phyloP scores from a whole-genome alignment of 192 early-diverging fungal genomes.

The Mortierella antarctica region DNA sequence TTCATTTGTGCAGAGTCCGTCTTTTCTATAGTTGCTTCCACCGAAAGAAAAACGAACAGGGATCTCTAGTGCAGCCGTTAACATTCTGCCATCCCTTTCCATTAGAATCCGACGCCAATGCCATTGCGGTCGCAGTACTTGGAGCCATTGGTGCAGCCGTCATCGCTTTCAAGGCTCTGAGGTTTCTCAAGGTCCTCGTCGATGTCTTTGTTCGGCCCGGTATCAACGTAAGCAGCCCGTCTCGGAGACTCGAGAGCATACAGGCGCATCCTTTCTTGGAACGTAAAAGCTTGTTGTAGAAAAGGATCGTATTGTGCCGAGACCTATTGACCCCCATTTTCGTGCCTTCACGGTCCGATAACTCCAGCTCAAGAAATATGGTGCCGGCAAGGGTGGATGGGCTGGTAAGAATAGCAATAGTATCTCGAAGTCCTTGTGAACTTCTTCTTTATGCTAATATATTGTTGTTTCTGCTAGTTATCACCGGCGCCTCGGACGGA shows the following conservation, averaged over 20 bases:
- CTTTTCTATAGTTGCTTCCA: background rate
- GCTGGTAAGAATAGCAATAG: conserved; percentile 23
- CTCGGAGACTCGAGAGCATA: background rate
- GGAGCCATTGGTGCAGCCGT: conserved; percentile 48
- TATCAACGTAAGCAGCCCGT: conserved; percentile 44
- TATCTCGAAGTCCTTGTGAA: background rate
- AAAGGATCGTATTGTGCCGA: background rate
- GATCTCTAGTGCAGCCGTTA: background rate
- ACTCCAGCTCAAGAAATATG: conserved; percentile 46
- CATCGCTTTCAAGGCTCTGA: conserved; percentile 45
- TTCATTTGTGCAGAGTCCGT: conserved; percentile 50
- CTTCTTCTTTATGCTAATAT: background rate
- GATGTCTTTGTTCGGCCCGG: conserved; percentile 57
- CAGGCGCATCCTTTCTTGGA: too few relatives aligned
- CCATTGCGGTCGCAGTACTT: conserved; percentile 42
- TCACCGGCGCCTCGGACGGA: conserved; percentile 98
- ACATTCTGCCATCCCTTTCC: background rate
- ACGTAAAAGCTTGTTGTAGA: too few relatives aligned
- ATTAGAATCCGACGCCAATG: conserved; percentile 45
- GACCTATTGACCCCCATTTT: background rate
- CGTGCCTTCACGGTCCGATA: background rate
- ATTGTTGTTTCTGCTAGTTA: conserved; percentile 57
- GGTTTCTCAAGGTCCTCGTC: conserved; percentile 56
- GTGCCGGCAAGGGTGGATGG: conserved; percentile 47
- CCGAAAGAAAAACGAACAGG: too few relatives aligned